Evolutionary conservation across 2,329 filamentous ascomycete genomes (phyloP).

Genomic region (Zymoseptoria ardabiliae): DNA sequence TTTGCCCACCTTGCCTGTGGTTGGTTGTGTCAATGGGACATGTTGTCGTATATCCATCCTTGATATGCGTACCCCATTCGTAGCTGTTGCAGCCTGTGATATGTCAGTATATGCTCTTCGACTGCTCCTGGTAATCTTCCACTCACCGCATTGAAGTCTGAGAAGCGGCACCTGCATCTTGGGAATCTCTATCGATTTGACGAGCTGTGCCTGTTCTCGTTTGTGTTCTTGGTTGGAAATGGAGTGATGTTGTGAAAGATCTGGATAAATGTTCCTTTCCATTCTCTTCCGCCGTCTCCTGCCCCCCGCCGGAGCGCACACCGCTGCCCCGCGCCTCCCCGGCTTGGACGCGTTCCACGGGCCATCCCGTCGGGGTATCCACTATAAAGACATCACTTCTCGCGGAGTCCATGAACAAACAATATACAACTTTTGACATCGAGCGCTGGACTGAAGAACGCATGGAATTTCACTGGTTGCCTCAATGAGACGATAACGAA

Average conservation of each 20-base stretch:
- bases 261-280: neutral
- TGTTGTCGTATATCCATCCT: neutral
- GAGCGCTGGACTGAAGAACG: neutral
- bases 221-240: neutral
- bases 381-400: neutral
- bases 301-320: neutral
- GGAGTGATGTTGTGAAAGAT: neutral
- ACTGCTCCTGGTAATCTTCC: neutral
- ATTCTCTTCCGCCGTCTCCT: neutral
- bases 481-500: neutral
- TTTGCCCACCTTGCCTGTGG: constrained; percentile 70
- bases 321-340: neutral
- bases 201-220: neutral
- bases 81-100: constrained; percentile 84
- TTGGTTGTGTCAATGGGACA: constrained; percentile 2
- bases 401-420: neutral
- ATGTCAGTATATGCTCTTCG: neutral
- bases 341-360: neutral
- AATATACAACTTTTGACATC: neutral
- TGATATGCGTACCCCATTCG: constrained; percentile 66
- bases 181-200: neutral
- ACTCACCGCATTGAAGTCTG: constrained; percentile 66
- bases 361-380: neutral
- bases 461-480: neutral
- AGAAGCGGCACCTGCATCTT: constrained; percentile 73